Evolutionary conservation across 1,284 basidiomycete species (phyloP).

Genomic region (Pascua guehoae): DNA sequence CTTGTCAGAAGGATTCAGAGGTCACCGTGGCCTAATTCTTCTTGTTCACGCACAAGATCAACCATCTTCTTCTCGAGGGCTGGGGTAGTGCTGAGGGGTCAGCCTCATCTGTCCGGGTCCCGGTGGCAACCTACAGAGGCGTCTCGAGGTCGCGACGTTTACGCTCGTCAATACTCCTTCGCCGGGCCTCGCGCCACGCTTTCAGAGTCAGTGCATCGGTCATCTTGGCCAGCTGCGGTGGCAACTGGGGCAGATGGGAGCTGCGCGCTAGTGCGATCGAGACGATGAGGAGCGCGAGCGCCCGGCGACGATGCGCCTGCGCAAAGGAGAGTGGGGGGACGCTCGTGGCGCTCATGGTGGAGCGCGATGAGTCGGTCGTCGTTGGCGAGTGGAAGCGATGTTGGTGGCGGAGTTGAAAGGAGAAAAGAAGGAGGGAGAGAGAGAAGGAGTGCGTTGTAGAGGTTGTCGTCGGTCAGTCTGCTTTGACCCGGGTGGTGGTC

Average conservation of each 20-base stretch:
- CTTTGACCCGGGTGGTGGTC: not conserved
- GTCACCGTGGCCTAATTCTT: too few relatives aligned
- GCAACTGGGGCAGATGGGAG: not conserved
- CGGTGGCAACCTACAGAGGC: conserved; percentile 33
- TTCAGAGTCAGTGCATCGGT: conserved; percentile 21
- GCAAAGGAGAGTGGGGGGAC: conserved; percentile 15
- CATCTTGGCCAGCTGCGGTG: conserved; percentile 4
- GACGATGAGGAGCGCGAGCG: conserved; percentile 15
- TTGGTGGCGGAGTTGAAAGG: not conserved
- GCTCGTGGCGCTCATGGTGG: conserved; percentile 13
- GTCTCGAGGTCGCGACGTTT: conserved; percentile 39
- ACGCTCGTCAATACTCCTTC: conserved; percentile 24
- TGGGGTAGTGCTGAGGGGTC: conserved; percentile 40
- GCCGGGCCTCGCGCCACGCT: conserved; percentile 30
- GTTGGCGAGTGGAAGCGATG: not conserved
- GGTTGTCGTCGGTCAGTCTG: not conserved
- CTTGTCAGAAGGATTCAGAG: not conserved
- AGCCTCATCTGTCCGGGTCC: not conserved
- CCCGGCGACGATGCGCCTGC: conserved; percentile 13
- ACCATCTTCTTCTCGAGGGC: conserved; percentile 49
- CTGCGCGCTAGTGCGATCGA: conserved; percentile 14
- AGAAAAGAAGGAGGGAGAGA: not conserved
- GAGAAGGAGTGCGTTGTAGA: not conserved
- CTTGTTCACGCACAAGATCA: conserved; percentile 37
- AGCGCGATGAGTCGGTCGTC: not conserved